Evolutionary conservation across 371 early-diverging fungal genomes (phyloP).

Genomic region (Rhizopus sp.): DNA sequence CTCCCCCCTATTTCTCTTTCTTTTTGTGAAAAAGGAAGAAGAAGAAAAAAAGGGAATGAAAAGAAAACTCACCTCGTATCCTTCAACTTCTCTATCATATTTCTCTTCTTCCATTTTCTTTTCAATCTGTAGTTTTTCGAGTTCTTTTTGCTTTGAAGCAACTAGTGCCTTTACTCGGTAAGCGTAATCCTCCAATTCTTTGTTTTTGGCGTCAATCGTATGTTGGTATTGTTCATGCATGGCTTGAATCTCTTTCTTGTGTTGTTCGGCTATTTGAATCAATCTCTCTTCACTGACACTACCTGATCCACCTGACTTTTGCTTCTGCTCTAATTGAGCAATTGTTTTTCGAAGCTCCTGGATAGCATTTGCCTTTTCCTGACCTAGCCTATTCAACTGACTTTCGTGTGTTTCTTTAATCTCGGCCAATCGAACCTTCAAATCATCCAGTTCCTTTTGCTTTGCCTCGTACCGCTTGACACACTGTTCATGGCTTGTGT

Average conservation of each 20-base stretch:
- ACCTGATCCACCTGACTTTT: not conserved
- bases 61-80: slow-evolving; percentile 38
- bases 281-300: slow-evolving; percentile 19
- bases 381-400: slow-evolving; percentile 30
- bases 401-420: slow-evolving; percentile 32
- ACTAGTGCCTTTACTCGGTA: slow-evolving; percentile 42
- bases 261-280: slow-evolving; percentile 32
- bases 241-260: slow-evolving; percentile 32
- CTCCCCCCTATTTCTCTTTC: not conserved
- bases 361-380: slow-evolving; percentile 39
- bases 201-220: slow-evolving; percentile 35
- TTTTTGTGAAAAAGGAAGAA: slow-evolving; percentile 11
- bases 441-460: slow-evolving; percentile 33
- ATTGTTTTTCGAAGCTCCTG: slow-evolving; percentile 18
- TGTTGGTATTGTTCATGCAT: slow-evolving; percentile 43
- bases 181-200: slow-evolving; percentile 44
- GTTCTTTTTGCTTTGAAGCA: slow-evolving; percentile 37
- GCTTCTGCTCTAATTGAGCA: slow-evolving; percentile 11
- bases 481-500: slow-evolving; percentile 22
- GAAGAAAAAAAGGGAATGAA: not conserved
- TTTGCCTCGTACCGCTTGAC: slow-evolving; percentile 25
- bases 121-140: slow-evolving; percentile 26
- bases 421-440: slow-evolving; percentile 26
- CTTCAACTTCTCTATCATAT: slow-evolving; percentile 33
- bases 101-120: slow-evolving; percentile 21